Evolutionary conservation across 495 filamentous ascomycete genomes (phyloP), one percentile per base, ranked within the genome.

Genomic region (Platismatia glauca): DNA sequence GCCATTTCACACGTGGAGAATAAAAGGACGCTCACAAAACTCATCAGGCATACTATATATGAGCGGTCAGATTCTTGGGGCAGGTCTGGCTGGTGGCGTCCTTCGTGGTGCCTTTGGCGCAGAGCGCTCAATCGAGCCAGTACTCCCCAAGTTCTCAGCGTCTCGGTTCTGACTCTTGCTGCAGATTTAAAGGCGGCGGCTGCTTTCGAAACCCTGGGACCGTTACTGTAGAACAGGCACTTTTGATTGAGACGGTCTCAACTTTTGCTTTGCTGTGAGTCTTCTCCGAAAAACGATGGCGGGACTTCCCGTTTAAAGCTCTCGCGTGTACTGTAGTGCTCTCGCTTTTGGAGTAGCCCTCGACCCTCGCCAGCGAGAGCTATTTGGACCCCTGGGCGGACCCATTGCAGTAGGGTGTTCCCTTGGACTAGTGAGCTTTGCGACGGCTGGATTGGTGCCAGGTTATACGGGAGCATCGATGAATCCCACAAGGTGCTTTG

Each of bases 321-420:
- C 6, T 8, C 15, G 50, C 16, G 29, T n/a, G 50, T 9, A 53
- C 13, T 24, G 76, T 9, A 53, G 27, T 24, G 76, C 73, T 58
- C 61, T 77, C 41, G 65, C 72, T 5, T 77, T 77, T 68, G 81
- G 83, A 4, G 75, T 81, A n/a, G 83, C 78, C 15, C 73, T 87
- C 1, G 82, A 86, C 66, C 82, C 83, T 11, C 71, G 82, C 16
- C 81, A 83, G 64, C 71, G 70, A 7, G 60, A 75, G 13, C 68
- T 83, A 7, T 82, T 80, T 65, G 82, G 82, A 0, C 79, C 76
- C 18, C 74, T 78, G 1, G 66, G 78, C 22, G 75, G 77, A 6
- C 82, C 81, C 2, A 73, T 81, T 59, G 72, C 84, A 18, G 80
- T 84, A 15, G 82, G 81, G 1, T 65, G 80, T 38, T 67, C 75